Evolutionary conservation across 2,329 filamentous ascomycete genomes (phyloP).

Genomic region (Neobulgaria alba): DNA sequence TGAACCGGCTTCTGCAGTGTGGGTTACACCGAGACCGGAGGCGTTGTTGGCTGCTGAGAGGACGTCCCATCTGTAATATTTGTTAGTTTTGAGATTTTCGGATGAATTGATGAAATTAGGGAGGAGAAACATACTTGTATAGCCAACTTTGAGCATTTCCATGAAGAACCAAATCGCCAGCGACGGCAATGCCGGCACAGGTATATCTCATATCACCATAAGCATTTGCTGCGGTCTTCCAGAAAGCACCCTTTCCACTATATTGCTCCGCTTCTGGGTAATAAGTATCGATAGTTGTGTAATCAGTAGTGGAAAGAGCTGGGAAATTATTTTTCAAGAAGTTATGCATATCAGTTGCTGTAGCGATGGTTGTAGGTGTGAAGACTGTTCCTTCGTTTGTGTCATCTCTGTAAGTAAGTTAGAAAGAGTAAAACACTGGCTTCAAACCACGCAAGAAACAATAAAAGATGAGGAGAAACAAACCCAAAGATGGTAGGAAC

Average conservation of each 20-base stretch:
- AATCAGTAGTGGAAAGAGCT: conserved; percentile 39
- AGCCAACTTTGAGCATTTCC: conserved; percentile 45
- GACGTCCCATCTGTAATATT: conserved; percentile 42
- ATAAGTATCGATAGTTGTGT: conserved; percentile 42
- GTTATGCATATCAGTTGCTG: conserved; percentile 38
- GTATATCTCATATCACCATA: conserved; percentile 60
- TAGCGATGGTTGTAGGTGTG: conserved; percentile 40
- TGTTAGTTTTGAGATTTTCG: no score
- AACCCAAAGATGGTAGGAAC: conserved; percentile 48
- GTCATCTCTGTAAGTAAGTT: no score
- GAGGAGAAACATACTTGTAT: conserved; percentile 39
- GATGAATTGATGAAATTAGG: conserved; percentile 33
- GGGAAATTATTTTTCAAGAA: conserved; percentile 54
- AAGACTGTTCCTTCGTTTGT: conserved; percentile 60
- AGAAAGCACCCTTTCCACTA: conserved; percentile 45
- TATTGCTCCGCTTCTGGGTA: conserved; percentile 42
- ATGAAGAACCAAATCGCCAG: conserved; percentile 18
- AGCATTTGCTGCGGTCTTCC: conserved; percentile 47
- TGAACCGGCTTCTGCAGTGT: conserved; percentile 57
- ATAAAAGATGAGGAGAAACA: no score
- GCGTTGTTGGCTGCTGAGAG: conserved; percentile 45
- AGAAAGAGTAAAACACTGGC: no score
- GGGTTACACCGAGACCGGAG: conserved; percentile 53
- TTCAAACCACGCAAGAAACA: no score
- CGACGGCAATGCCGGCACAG: conserved; percentile 51